A percentile compares a stretch with the other conserved stretches of the same genome.
phyloP scores from a whole-genome alignment of 2,329 filamentous ascomycete species.

The Ceratocystis diversiconidia region DNA sequence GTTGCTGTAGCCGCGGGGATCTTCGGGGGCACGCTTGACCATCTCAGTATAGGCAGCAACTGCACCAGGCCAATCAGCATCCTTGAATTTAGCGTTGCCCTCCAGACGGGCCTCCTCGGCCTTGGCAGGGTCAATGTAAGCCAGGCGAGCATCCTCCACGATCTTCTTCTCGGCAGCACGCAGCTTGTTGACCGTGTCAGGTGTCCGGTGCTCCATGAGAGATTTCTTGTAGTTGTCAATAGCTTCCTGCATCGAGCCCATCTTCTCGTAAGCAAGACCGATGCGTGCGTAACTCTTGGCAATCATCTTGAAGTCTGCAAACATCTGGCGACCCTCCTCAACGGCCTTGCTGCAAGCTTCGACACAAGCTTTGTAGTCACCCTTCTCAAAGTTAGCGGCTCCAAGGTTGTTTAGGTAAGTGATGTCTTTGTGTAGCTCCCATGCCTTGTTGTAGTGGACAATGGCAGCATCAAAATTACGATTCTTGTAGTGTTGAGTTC shows the following conservation, averaged over 20 bases:
- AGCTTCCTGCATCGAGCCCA: slow-evolving; percentile 63
- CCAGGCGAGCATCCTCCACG: slow-evolving; percentile 55
- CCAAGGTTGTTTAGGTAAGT: slow-evolving; percentile 95
- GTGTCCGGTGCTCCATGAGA: slow-evolving; percentile 89
- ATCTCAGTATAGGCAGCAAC: slow-evolving; percentile 92
- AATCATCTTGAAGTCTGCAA: slow-evolving; percentile 95
- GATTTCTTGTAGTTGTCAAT: slow-evolving; percentile 86
- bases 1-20: slow-evolving; percentile 92
- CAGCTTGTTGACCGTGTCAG: slow-evolving; percentile 84
- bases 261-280: slow-evolving; percentile 83
- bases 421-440: slow-evolving; percentile 90
- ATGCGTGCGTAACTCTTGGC: slow-evolving; percentile 97
- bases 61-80: slow-evolving; percentile 84
- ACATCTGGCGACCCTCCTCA: slow-evolving; percentile 74
- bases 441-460: slow-evolving; percentile 84
- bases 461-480: slow-evolving; percentile 91
- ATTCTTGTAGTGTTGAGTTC: slow-evolving; percentile 97
- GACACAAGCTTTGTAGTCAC: slow-evolving; percentile 77
- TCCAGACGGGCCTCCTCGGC: slow-evolving; percentile 91
- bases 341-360: slow-evolving; percentile 78
- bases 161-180: slow-evolving; percentile 80
- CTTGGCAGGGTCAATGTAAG: slow-evolving; percentile 81
- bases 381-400: slow-evolving; percentile 91
- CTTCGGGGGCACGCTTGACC: slow-evolving; percentile 86
- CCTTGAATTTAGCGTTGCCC: slow-evolving; percentile 95